Conservation (phyloP, 2,329 filamentous ascomycete species). For the Aspergillus proliferans region DNA sequence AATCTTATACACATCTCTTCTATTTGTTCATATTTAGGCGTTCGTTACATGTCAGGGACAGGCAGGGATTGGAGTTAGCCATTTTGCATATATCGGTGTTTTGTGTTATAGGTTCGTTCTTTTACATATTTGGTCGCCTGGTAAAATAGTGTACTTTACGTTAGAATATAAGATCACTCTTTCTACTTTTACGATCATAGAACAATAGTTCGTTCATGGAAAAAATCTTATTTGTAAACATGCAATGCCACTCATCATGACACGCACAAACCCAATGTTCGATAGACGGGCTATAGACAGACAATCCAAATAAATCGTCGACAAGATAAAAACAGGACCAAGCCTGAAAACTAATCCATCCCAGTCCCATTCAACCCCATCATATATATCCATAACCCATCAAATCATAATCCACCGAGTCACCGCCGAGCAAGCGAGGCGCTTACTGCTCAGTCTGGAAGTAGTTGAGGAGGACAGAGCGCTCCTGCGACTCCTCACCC, state of each 20-base stretch:
- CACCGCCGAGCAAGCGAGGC: constrained; percentile 1
- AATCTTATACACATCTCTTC: neutral
- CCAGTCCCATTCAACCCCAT: neutral
- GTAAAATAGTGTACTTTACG: too few relatives aligned
- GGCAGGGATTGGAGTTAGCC: neutral
- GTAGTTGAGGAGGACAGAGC: constrained; percentile 99
- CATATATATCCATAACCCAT: neutral
- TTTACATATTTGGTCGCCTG: neutral
- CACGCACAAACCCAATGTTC: too few relatives aligned
- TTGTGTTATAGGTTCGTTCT: neutral
- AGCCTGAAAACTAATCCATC: too few relatives aligned
- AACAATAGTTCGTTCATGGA: neutral
- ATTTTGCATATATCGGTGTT: neutral
- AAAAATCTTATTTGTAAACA: neutral
- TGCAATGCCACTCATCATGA: too few relatives aligned
- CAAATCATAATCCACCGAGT: neutral
- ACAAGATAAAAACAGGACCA: too few relatives aligned
- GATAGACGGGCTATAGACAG: too few relatives aligned
- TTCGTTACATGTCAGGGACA: neutral
- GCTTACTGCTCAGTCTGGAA: constrained; percentile 74
- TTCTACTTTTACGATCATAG: neutral
- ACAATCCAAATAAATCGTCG: too few relatives aligned
- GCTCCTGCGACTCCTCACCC: constrained; percentile 99
- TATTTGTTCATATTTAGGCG: neutral
- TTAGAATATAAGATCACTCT: too few relatives aligned